Conservation (phyloP, 768 basidiomycete genomes). For the Pleurotus sapidus region DNA sequence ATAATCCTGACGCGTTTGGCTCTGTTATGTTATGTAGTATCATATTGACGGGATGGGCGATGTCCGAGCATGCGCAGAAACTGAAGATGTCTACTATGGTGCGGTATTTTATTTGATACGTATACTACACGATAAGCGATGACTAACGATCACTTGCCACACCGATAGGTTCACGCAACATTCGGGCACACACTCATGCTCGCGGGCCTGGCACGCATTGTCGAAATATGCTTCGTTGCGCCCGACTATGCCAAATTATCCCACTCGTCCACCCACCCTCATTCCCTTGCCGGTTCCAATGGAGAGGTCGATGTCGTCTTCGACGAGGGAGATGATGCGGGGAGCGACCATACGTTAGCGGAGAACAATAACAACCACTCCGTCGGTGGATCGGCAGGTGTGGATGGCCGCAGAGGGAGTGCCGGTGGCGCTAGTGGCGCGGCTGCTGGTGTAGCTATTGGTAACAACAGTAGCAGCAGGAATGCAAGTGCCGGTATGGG, state of each 20-base stretch:
- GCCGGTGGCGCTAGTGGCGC: no score
- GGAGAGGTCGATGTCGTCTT: no score
- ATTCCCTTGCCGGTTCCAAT: no score
- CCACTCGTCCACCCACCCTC: no score
- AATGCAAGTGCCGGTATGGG: no score
- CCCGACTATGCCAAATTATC: conserved; percentile 13
- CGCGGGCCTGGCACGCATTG: conserved; percentile 74
- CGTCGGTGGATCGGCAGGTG: no score
- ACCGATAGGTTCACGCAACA: conserved; percentile 65
- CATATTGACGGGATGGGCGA: conserved; percentile 90
- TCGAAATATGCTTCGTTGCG: conserved; percentile 82
- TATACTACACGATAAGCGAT: neutral
- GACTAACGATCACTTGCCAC: neutral
- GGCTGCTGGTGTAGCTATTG: conserved; percentile 1
- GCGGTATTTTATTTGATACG: conserved; percentile 6
- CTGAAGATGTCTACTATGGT: conserved; percentile 84
- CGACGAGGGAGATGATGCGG: conserved; percentile 42
- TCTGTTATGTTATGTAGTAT: conserved; percentile 46
- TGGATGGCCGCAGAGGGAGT: no score
- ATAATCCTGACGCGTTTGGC: no score
- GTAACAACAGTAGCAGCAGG: conserved; percentile 21
- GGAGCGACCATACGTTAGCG: conserved; percentile 68
- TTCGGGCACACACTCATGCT: conserved; percentile 88
- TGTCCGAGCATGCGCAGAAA: conserved; percentile 87
- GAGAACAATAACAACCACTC: conserved; percentile 22